phyloP scores from a whole-genome alignment of 2,329 filamentous ascomycete genomes.

The Cordyceps cateniannulata region DNA sequence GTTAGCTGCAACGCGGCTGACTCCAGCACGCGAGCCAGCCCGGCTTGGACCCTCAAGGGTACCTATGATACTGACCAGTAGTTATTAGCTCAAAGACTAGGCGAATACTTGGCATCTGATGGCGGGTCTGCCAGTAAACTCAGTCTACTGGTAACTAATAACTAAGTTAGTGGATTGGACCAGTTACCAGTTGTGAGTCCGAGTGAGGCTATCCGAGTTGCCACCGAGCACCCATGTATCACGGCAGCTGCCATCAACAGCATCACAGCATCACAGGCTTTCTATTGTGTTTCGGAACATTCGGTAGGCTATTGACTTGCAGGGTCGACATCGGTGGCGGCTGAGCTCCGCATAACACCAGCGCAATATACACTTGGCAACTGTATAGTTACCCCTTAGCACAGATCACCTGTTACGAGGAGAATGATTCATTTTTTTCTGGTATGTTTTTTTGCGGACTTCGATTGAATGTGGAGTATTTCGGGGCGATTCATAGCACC shows the following conservation, averaged over 20 bases:
- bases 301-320: background rate
- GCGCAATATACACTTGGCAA: background rate
- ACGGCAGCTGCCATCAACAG: no score
- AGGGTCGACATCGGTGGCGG: background rate
- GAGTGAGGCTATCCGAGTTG: background rate
- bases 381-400: background rate
- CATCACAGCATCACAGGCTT: no score
- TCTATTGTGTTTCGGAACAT: background rate
- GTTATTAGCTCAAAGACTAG: background rate
- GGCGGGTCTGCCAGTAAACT: background rate
- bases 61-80: background rate
- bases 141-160: background rate
- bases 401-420: background rate
- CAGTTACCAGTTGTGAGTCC: background rate
- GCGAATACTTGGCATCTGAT: background rate
- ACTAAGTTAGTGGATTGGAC: background rate
- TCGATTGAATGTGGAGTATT: background rate
- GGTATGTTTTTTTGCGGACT: background rate
- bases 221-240: no score
- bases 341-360: no score
- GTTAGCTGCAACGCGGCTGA: background rate
- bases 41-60: background rate
- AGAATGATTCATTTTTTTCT: background rate
- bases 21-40: background rate
- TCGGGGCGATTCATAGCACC: conserved; percentile 1